Evolutionary conservation across 345 rosid genomes (phyloP), one percentile per base, ranked within the genome.

Genomic region (Populus ilicifolia): DNA sequence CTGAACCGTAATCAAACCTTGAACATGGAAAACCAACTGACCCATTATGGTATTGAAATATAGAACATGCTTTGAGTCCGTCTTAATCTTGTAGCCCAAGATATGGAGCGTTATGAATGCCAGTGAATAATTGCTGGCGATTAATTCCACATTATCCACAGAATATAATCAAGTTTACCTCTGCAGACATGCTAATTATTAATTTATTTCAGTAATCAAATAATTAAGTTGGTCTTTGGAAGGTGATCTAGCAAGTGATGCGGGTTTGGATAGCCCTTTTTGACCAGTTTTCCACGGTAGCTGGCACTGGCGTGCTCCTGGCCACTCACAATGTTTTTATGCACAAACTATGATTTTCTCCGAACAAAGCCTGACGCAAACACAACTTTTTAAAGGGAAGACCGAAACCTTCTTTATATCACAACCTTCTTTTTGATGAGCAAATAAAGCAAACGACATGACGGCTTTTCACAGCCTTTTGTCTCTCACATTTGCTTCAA

Each of bases 401-500:
- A 75, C 62, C 77, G 3, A 64, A 66, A 39, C 69, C 68, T 54
- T 71, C n/a, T 52, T 48, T 48, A 27, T 21, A 8, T n/a, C 56
- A n/a, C 1, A 35, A 5, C 6, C 23, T 18, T 59, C 25, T 39
- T 62, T 30, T 73, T 62, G 10, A 38, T 27, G 64, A 38, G 69
- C 68, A 48, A 52, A 23, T 61, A 73, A 61, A 61, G 69, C 54
- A n/a, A 62, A 73, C 76, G 76, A 73, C 76, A 33, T 25, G 68
- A 73, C 68, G 77, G 62, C 77, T 75, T 72, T 74, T 75, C 70
- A 44, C 77, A 63, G 77, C 70, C 77, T 72, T 75, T 75, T 75
- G 61, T 75, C 70, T 30, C 16, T 18, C 21, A 14, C 59, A 74
- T 25, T 41, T 62, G 56, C 69, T 17, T 25, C 27, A 59, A 9